Percentiles rank a stretch among this genome's conserved stretches.
Evolutionary conservation across 768 basidiomycete species (phyloP).

Genomic region (Albatrellus ellisii): DNA sequence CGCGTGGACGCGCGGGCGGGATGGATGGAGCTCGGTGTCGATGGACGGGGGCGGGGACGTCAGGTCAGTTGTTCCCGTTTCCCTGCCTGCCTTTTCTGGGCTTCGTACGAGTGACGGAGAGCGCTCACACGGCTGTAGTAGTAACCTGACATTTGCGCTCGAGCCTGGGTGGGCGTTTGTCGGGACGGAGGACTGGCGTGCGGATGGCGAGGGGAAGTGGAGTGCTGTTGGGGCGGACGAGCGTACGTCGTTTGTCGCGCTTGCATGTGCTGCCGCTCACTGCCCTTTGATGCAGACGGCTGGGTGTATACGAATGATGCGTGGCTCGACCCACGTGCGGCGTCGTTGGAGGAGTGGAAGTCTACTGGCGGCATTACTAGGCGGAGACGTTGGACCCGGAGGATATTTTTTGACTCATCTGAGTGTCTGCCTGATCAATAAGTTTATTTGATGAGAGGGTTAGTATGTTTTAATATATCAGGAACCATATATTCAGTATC

Average conservation of each 20-base stretch:
- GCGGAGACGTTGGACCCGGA: slow-evolving; percentile 53
- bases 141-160: slow-evolving; percentile 73
- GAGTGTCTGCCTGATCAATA: no score
- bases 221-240: slow-evolving; percentile 25
- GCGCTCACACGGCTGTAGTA: slow-evolving; percentile 29
- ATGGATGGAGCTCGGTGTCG: slow-evolving; percentile 54
- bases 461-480: no score
- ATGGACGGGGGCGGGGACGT: slow-evolving; percentile 36
- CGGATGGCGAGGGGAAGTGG: slow-evolving; percentile 51
- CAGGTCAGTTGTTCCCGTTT: slow-evolving; percentile 34
- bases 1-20: slow-evolving; percentile 59
- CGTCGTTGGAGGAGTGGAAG: slow-evolving; percentile 29
- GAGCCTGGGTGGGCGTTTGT: slow-evolving; percentile 64
- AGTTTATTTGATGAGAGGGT: no score
- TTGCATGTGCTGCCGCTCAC: no score
- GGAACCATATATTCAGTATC: no score
- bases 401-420: slow-evolving; percentile 39
- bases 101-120: background rate
- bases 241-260: slow-evolving; percentile 17
- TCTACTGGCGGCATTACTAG: slow-evolving; percentile 40
- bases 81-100: background rate
- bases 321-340: slow-evolving; percentile 42
- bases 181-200: slow-evolving; percentile 65
- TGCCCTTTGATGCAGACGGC: slow-evolving; percentile 34
- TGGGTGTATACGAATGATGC: slow-evolving; percentile 77